Conservation (phyloP, 345 rosid species). For the Excoecaria agallocha region DNA sequence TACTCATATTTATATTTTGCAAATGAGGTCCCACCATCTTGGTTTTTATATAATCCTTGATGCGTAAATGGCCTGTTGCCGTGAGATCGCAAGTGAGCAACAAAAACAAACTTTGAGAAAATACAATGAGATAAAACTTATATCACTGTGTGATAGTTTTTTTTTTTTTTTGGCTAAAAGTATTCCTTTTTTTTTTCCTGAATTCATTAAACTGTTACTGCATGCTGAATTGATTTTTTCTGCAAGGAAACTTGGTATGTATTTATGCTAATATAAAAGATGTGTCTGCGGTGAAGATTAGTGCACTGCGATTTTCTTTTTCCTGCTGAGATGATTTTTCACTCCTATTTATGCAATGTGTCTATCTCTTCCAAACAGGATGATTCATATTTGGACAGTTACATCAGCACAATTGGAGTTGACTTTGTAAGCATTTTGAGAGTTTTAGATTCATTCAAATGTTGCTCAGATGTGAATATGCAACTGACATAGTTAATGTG, state of each 20-base stretch:
- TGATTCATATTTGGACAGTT: constrained; percentile 90
- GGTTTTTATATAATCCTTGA: background rate
- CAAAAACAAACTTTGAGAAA: background rate
- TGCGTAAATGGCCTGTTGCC: no score
- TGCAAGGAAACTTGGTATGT: no score
- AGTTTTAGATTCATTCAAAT: background rate
- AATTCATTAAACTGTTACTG: no score
- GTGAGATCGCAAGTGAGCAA: background rate
- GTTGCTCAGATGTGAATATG: background rate
- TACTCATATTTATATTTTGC: background rate
- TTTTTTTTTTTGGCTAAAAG: background rate
- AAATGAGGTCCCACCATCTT: background rate
- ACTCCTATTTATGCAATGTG: background rate
- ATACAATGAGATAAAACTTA: background rate
- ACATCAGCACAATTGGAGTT: constrained; percentile 90
- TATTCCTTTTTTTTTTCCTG: background rate
- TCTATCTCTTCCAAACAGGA: constrained; percentile 43
- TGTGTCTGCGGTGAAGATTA: background rate
- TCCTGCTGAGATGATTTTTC: background rate
- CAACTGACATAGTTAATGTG: background rate
- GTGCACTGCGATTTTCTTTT: background rate
- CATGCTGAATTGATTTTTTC: no score
- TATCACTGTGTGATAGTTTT: background rate
- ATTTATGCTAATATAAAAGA: no score
- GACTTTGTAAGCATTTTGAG: constrained; percentile 64